Conservation (phyloP, 352 stramenopile species). For the Plasmopara halstedii region DNA sequence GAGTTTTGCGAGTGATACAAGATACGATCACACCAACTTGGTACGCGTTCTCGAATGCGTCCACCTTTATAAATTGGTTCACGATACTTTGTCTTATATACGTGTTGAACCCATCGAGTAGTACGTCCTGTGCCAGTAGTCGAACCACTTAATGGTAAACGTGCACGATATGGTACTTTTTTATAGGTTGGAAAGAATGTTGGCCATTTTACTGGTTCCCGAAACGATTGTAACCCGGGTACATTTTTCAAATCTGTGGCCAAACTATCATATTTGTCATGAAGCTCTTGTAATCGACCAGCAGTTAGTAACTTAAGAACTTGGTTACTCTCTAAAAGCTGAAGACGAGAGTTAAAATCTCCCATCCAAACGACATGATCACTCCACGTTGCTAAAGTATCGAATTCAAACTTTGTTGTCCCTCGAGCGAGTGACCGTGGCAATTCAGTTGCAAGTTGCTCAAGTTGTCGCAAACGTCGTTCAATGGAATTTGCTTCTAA, state of each 20-base stretch:
- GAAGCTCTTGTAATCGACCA: conserved; percentile 41
- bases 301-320: conserved; percentile 38
- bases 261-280: conserved; percentile 68
- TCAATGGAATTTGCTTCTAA: conserved; percentile 54
- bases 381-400: conserved; percentile 41
- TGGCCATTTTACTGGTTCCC: conserved; percentile 51
- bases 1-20: conserved; percentile 31
- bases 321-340: conserved; percentile 34
- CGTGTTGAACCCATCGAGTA: conserved; percentile 38
- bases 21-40: conserved; percentile 67
- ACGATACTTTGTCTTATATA: conserved; percentile 49
- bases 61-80: conserved; percentile 74
- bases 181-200: conserved; percentile 80
- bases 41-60: conserved; percentile 47
- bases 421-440: conserved; percentile 27
- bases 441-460: conserved; percentile 35
- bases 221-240: conserved; percentile 31
- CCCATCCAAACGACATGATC: conserved; percentile 78
- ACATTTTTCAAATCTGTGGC: conserved; percentile 36
- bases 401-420: not conserved
- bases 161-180: conserved; percentile 36
- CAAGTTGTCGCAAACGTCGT: conserved; percentile 45
- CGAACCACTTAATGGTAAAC: conserved; percentile 20
- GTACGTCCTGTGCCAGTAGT: conserved; percentile 17
- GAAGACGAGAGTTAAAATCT: conserved; percentile 74